Percentiles rank a stretch among this genome's conserved stretches.
Conservation (phyloP, 2,329 filamentous ascomycete genomes). For the Pestalotiopsis sp. region DNA sequence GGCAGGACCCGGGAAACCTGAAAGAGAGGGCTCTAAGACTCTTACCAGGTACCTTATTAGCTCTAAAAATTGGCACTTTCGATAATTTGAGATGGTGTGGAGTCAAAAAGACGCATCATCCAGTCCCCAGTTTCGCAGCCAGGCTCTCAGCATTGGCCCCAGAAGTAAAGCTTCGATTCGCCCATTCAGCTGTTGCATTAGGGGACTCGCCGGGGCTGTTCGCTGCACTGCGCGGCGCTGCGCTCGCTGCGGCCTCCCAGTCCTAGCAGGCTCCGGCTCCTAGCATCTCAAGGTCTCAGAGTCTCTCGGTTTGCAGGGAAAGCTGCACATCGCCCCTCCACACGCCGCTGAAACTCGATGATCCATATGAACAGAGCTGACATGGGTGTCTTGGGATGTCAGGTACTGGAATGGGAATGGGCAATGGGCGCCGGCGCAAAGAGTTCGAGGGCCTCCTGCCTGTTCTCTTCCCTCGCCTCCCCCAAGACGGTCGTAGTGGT, state of each 20-base stretch:
- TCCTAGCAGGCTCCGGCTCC: not conserved
- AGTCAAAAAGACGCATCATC: constrained; percentile 11
- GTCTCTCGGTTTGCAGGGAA: not conserved
- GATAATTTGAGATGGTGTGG: constrained; percentile 10
- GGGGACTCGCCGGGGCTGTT: not conserved
- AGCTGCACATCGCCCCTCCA: constrained; percentile 1
- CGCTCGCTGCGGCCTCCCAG: not conserved
- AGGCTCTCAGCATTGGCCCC: not conserved
- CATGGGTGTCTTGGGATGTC: not conserved
- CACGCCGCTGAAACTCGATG: constrained; percentile 12
- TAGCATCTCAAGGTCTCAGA: not conserved
- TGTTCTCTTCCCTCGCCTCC: not conserved
- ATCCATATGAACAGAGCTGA: not conserved
- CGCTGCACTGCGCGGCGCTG: not conserved
- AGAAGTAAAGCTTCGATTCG: not conserved
- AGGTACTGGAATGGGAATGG: not conserved
- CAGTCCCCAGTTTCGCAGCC: not conserved
- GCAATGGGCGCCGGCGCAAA: not conserved
- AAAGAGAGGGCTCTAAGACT: not conserved
- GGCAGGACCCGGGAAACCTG: not conserved
- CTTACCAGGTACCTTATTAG: not conserved
- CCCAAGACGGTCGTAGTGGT: not conserved
- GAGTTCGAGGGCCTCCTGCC: too few relatives aligned
- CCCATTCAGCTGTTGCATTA: not conserved
- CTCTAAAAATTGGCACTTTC: not conserved